These are phyloP conservation scores for Plasmopara muralis DNA, from an alignment of 352 stramenopile species.

Conservation along the genomic window DNA sequence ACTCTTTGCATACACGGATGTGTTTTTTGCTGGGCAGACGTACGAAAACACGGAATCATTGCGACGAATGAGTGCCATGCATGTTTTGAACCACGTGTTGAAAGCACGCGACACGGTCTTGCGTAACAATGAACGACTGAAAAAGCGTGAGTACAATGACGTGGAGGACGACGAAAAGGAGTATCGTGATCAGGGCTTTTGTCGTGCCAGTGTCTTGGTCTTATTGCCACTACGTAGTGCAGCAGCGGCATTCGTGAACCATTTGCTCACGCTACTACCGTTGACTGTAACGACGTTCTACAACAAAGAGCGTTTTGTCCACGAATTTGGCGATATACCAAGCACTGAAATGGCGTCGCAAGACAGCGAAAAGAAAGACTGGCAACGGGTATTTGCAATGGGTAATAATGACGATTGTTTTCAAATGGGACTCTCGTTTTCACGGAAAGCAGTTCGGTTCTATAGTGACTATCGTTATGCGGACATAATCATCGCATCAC, in stretches of 20 bases:
- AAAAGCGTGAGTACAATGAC: conserved; percentile 24
- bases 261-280: conserved; percentile 58
- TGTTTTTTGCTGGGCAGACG: conserved; percentile 68
- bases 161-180: conserved; percentile 48
- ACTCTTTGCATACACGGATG: conserved; percentile 49
- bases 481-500: conserved; percentile 70
- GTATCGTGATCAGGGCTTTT: conserved; percentile 76
- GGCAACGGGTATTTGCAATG: conserved; percentile 61
- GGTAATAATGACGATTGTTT: conserved; percentile 83
- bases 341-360: conserved; percentile 11
- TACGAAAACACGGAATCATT: conserved; percentile 44
- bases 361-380: conserved; percentile 46
- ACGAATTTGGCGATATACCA: conserved; percentile 41
- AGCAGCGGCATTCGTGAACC: conserved; percentile 54
- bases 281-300: conserved; percentile 49
- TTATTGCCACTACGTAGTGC: conserved; percentile 62
- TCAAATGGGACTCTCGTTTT: conserved; percentile 66
- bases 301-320: conserved; percentile 72
- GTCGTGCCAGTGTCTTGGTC: conserved; percentile 59
- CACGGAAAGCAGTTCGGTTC: conserved; percentile 57
- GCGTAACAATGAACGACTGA: conserved; percentile 68
- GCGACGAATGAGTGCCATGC: conserved; percentile 60
- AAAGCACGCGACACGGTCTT: conserved; percentile 63
- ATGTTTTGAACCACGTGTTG: conserved; percentile 74
- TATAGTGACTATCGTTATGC: conserved; percentile 76